A percentile compares a stretch with the other conserved stretches of the same genome.
These are phyloP conservation scores for Aspergillus sp. DNA, from an alignment of 2,329 filamentous ascomycete species.

Conservation along the genomic window DNA sequence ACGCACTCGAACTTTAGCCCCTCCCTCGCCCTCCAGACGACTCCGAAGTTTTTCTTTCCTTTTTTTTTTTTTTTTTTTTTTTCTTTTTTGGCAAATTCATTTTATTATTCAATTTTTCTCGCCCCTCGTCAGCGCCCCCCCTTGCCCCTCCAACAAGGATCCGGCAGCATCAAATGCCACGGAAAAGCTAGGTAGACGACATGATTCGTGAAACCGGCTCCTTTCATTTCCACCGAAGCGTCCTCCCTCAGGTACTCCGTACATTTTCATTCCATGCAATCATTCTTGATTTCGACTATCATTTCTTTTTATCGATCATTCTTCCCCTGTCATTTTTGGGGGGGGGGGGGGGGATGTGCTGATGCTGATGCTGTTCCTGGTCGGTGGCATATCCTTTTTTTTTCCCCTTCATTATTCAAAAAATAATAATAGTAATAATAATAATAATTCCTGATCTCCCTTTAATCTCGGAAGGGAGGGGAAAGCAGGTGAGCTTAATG, in stretches of 20 bases:
- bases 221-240: slow-evolving; percentile 24
- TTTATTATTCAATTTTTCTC: slow-evolving; percentile 3
- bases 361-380: background rate
- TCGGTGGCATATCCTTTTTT: slow-evolving; percentile 1
- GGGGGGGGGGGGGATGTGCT: background rate
- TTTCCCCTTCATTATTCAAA: background rate
- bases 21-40: background rate
- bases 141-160: slow-evolving; percentile 26
- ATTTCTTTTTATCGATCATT: slow-evolving; percentile 8
- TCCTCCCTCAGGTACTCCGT: slow-evolving; percentile 6
- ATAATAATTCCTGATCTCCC: background rate
- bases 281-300: slow-evolving; percentile 1
- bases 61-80: background rate
- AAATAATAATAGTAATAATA: too few relatives aligned
- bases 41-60: slow-evolving; percentile 1
- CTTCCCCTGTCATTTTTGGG: slow-evolving; percentile 8
- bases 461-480: background rate
- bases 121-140: slow-evolving; percentile 19
- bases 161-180: slow-evolving; percentile 19
- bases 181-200: slow-evolving; percentile 9
- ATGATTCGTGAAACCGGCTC: slow-evolving; percentile 20
- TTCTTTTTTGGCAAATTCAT: slow-evolving; percentile 2
- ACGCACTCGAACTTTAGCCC: slow-evolving; percentile 5
- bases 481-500: background rate
- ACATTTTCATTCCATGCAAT: slow-evolving; percentile 7